Evolutionary conservation across 352 stramenopile species (phyloP).

Genomic region (Aphanomyces euteiches): DNA sequence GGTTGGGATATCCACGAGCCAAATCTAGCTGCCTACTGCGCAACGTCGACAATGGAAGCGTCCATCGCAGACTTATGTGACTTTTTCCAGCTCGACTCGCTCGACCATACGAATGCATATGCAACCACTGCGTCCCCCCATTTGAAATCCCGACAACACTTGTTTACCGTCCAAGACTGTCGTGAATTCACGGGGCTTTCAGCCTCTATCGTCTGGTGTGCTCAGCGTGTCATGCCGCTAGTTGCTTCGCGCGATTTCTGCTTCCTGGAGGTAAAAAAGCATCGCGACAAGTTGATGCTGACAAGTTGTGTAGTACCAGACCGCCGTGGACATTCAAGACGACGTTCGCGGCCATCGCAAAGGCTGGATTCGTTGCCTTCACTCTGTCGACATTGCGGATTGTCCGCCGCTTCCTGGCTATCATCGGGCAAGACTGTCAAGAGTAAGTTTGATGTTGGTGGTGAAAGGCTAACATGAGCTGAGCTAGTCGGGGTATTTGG

Average conservation of each 20-base stretch:
- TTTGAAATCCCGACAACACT: not conserved
- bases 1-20: not conserved
- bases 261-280: not conserved
- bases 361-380: no score
- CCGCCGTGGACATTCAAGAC: no score
- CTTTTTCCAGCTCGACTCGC: constrained; percentile 2
- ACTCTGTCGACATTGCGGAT: no score
- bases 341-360: no score
- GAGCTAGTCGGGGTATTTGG: no score
- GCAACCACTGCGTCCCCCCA: not conserved
- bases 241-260: not conserved
- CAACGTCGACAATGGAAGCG: not conserved
- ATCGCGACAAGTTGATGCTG: no score
- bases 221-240: not conserved
- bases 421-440: no score
- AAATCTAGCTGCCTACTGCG: not conserved
- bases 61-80: not conserved
- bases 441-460: no score
- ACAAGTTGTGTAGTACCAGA: no score
- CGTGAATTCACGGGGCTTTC: not conserved
- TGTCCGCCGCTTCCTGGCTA: no score
- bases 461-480: no score
- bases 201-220: not conserved
- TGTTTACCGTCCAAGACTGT: not conserved
- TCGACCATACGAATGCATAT: not conserved